These are phyloP conservation scores for Nannochloris sp. DNA, from an alignment of 139 green algal species.

Conservation along the genomic window DNA sequence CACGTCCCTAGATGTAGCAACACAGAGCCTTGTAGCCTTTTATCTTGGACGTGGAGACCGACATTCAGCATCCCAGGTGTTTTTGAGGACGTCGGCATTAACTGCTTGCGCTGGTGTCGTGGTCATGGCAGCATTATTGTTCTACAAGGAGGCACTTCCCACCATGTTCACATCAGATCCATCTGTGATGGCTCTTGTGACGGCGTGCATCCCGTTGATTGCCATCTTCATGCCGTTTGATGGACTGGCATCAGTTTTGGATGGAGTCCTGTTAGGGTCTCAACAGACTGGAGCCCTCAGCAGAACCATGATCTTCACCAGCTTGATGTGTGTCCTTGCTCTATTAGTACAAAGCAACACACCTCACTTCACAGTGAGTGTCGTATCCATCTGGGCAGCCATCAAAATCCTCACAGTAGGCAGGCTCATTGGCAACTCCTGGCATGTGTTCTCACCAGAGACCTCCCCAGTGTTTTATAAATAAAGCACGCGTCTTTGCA, in stretches of 20 bases:
- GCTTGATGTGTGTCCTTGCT: not conserved
- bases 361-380: not conserved
- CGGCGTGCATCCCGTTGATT: slow-evolving; percentile 22
- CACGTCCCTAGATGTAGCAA: slow-evolving; percentile 30
- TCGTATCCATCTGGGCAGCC: slow-evolving; percentile 16
- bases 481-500: not conserved
- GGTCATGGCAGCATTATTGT: slow-evolving; percentile 10
- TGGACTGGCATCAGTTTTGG: slow-evolving; percentile 25
- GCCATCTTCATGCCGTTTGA: slow-evolving; percentile 34
- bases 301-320: slow-evolving; percentile 17
- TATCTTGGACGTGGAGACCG: slow-evolving; percentile 22
- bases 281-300: slow-evolving; percentile 21
- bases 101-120: slow-evolving; percentile 15
- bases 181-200: slow-evolving; percentile 13
- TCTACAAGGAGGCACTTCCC: not conserved
- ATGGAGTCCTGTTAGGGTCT: slow-evolving; percentile 29
- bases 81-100: slow-evolving; percentile 19
- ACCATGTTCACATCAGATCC: slow-evolving; percentile 26
- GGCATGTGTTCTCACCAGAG: slow-evolving; percentile 14
- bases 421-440: slow-evolving; percentile 24
- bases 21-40: slow-evolving; percentile 26
- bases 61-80: slow-evolving; percentile 13
- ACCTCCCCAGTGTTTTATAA: slow-evolving; percentile 8
- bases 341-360: not conserved
- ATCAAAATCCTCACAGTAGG: slow-evolving; percentile 33